These are phyloP conservation scores for Coemansia sp. DNA, from an alignment of 192 early-diverging fungal genomes.

Conservation along the genomic window DNA sequence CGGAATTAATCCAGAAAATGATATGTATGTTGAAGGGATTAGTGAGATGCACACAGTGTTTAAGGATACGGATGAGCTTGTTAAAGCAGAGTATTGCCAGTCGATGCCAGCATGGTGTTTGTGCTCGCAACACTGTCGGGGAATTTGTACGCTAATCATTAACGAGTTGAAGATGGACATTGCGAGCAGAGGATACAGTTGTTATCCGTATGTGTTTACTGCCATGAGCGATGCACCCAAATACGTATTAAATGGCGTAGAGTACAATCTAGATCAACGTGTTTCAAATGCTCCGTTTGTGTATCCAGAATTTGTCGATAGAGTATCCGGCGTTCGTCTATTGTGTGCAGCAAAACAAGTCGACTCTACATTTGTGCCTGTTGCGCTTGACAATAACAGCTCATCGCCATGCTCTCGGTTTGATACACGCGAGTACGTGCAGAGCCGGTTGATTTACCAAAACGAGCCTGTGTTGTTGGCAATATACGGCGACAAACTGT, in stretches of 20 bases:
- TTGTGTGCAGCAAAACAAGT: too few relatives aligned
- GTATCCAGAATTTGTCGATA: too few relatives aligned
- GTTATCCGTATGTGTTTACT: constrained; percentile 17
- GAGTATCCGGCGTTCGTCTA: too few relatives aligned
- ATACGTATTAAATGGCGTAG: too few relatives aligned
- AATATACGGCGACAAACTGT: constrained; percentile 8
- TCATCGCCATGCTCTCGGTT: neutral
- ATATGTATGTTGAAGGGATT: neutral
- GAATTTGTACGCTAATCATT: constrained; percentile 34
- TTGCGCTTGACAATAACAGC: too few relatives aligned
- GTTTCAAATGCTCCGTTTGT: too few relatives aligned
- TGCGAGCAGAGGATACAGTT: neutral
- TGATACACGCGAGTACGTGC: neutral
- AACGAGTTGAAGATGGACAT: constrained; percentile 27
- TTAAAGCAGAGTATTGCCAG: neutral
- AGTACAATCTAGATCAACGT: too few relatives aligned
- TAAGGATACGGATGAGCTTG: neutral
- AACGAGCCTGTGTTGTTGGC: constrained; percentile 2
- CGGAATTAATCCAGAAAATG: neutral
- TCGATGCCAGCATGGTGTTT: constrained; percentile 34
- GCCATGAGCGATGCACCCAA: neutral
- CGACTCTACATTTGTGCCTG: too few relatives aligned
- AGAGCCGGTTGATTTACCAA: constrained; percentile 11
- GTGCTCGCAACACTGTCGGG: constrained; percentile 23
- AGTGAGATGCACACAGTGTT: neutral